These are phyloP conservation scores for Bidens hawaiensis DNA, from an alignment of 140 eudicot species.

Conservation along the genomic window DNA sequence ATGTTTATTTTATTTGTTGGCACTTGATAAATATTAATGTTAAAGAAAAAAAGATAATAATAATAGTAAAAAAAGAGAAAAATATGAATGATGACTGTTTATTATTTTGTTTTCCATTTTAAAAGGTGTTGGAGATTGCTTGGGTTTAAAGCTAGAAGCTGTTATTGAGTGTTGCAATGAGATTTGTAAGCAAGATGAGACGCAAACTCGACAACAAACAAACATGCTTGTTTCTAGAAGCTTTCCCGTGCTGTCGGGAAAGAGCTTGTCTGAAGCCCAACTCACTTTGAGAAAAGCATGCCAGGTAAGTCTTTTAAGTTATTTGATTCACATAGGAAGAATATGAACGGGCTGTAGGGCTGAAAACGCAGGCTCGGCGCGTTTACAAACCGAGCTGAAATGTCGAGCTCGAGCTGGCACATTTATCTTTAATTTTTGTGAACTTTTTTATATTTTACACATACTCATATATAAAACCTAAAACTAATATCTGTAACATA, in stretches of 20 bases:
- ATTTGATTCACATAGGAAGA: not conserved
- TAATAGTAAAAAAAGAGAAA: no score
- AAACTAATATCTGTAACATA: no score
- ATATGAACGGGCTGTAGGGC: not conserved
- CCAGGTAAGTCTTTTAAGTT: constrained; percentile 29
- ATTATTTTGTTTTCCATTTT: not conserved
- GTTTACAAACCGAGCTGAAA: no score
- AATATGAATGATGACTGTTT: not conserved
- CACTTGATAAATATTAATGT: not conserved
- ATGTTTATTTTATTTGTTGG: not conserved
- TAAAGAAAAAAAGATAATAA: no score
- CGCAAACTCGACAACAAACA: constrained; percentile 19
- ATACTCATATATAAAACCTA: no score
- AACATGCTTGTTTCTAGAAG: constrained; percentile 17
- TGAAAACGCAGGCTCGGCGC: no score
- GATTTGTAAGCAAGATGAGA: constrained; percentile 17
- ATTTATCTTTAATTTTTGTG: no score
- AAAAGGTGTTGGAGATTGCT: constrained; percentile 39
- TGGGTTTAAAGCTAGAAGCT: constrained; percentile 39
- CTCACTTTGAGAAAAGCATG: constrained; percentile 35
- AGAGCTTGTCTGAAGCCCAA: constrained; percentile 44
- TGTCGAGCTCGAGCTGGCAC: no score
- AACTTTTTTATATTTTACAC: no score
- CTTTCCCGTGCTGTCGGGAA: constrained; percentile 19
- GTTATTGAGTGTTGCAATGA: constrained; percentile 44